A percentile compares a stretch with the other conserved stretches of the same genome.
These are phyloP conservation scores for Botrytis deweyae DNA, from an alignment of 2,329 filamentous ascomycete genomes.

Conservation along the genomic window DNA sequence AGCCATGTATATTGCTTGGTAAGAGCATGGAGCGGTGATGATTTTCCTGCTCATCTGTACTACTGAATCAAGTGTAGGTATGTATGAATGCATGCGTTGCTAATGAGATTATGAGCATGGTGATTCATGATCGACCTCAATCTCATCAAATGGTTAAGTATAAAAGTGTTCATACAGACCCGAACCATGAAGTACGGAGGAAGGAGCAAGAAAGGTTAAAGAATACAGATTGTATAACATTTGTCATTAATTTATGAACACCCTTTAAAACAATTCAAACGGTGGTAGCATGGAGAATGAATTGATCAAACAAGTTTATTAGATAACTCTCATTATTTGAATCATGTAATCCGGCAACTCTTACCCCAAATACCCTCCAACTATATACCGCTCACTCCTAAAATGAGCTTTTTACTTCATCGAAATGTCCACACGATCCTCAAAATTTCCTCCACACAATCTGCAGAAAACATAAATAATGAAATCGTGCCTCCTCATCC, in stretches of 20 bases:
- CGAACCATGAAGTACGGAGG: not conserved
- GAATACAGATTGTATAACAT: not conserved
- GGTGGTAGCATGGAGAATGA: not conserved
- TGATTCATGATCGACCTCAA: not conserved
- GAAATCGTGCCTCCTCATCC: conserved; percentile 1
- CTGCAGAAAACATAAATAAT: not conserved
- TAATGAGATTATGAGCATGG: not conserved
- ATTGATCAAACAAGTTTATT: not conserved
- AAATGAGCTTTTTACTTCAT: not conserved
- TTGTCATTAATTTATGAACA: not conserved
- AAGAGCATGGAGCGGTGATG: no score
- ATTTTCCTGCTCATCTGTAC: not conserved
- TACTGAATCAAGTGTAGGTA: not conserved
- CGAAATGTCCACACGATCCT: conserved; percentile 11
- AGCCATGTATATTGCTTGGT: not conserved
- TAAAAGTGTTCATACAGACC: not conserved
- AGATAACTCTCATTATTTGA: not conserved
- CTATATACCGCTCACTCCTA: not conserved
- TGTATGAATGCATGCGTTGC: not conserved
- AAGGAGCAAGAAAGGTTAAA: not conserved
- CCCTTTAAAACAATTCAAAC: not conserved
- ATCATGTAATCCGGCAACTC: not conserved
- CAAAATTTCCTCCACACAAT: not conserved
- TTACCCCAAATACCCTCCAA: not conserved
- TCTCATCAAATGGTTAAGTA: not conserved